Evolutionary conservation across 768 basidiomycete genomes (phyloP), one percentile per base, ranked within the genome.

Genomic region (Mycena albidolilacea): DNA sequence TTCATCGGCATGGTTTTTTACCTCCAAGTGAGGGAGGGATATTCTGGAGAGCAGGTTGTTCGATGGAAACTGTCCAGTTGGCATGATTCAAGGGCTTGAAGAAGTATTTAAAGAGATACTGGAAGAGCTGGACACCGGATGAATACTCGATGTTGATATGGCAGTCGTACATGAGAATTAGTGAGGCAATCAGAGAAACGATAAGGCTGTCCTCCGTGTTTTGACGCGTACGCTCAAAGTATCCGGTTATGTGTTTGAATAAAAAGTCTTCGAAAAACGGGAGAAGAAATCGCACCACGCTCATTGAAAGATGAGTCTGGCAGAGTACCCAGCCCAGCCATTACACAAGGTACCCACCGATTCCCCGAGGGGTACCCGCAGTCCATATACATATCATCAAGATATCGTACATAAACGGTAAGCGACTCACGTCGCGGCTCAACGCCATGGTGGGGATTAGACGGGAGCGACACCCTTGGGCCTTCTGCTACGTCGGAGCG

Each of bases 41-140:
- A 52, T 52, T 52, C 50, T 52, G 7, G 12, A n/a, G 50, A 52
- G 50, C 50, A 11, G 50, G 50, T 52, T 52, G 50, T n/a, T 52
- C 50, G 11, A 52, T 21, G 19, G 50, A 52, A 52, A 52, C 50
- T 52, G 7, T 52, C 50, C 50, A 52, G 50, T 52, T 52, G 50
- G 50, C 50, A 21, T 52, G 50, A 52, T 52, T n/a, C 50, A 52
- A 52, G n/a, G 50, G 50, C 50, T 52, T 52, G 50, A 52, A 52
- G 19, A 52, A 52, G 50, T 21, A 52, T 11, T 52, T 52, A 11
- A 52, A 52, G 11, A 52, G 50, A 52, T 52, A 52, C 50, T n/a
- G n/a, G 30, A 30, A 30, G 30, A 30, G 30, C 30, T 30, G 30
- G 30, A 30, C 30, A 30, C 30, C 30, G 30, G 50, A 52, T 5